These are phyloP conservation scores for Cytospora mali DNA, from an alignment of 2,329 filamentous ascomycete genomes.

Conservation along the genomic window DNA sequence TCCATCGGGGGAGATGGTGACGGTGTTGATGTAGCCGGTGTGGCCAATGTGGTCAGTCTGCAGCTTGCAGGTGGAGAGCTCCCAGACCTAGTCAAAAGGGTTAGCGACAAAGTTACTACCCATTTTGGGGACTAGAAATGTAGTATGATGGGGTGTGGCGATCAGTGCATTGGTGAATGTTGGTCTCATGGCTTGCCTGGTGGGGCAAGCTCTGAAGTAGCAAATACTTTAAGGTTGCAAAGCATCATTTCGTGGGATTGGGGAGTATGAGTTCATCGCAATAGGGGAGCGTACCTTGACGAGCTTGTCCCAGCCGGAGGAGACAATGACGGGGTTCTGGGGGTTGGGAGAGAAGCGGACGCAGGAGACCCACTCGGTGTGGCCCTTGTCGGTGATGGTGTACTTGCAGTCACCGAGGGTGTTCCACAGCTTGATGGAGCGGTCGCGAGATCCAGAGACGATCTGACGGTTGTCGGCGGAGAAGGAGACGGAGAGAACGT, in stretches of 20 bases:
- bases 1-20: conserved; percentile 99
- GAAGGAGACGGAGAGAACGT: conserved; percentile 99
- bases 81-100: conserved; percentile 78
- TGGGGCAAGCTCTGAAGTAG: conserved; percentile 95
- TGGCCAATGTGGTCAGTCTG: conserved; percentile 99
- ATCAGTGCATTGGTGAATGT: conserved; percentile 87
- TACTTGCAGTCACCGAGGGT: conserved; percentile 99
- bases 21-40: conserved; percentile 99
- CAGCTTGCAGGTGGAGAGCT: conserved; percentile 98
- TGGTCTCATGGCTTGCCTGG: conserved; percentile 89
- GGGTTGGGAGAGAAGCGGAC: conserved; percentile 99
- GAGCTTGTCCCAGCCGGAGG: conserved; percentile 98
- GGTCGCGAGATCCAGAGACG: conserved; percentile 97
- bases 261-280: conserved; percentile 39
- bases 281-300: conserved; percentile 81
- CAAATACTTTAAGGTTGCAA: conserved; percentile 94
- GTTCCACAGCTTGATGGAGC: conserved; percentile 99
- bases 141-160: conserved; percentile 34
- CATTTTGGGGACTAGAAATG: not conserved
- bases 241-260: conserved; percentile 72
- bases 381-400: conserved; percentile 99
- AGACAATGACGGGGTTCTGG: conserved; percentile 99
- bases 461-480: conserved; percentile 99
- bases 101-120: conserved; percentile 32
- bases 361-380: conserved; percentile 99